These are phyloP conservation scores for Populus hybrid DNA, from an alignment of 441 rosid genomes.

Conservation along the genomic window DNA sequence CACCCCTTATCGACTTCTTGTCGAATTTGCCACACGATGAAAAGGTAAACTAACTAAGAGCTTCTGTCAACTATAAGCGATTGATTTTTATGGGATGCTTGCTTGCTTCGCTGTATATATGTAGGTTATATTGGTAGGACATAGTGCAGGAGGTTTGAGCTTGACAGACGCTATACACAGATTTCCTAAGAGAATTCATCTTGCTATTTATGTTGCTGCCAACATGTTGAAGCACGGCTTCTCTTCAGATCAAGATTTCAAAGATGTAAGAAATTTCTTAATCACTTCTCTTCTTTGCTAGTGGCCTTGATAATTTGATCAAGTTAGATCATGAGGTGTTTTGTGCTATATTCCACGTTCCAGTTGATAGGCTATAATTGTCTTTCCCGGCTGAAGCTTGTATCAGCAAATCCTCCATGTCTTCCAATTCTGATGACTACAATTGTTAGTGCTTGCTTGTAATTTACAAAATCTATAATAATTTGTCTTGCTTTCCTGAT, in stretches of 20 bases:
- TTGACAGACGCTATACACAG: constrained; percentile 42
- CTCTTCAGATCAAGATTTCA: constrained; percentile 14
- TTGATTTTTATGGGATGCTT: neutral
- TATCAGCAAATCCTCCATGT: too few relatives aligned
- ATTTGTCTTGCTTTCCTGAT: too few relatives aligned
- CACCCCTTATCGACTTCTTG: constrained; percentile 37
- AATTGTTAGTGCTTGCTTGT: too few relatives aligned
- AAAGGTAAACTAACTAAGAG: constrained; percentile 10
- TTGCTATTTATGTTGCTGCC: constrained; percentile 46
- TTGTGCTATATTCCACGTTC: too few relatives aligned
- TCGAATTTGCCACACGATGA: constrained; percentile 29
- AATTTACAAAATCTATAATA: too few relatives aligned
- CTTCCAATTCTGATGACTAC: too few relatives aligned
- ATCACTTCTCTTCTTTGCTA: neutral
- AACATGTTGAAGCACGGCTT: constrained; percentile 41
- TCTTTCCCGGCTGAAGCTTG: too few relatives aligned
- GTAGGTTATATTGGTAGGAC: constrained; percentile 48
- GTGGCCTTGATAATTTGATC: too few relatives aligned
- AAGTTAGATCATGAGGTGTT: too few relatives aligned
- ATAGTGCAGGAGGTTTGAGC: constrained; percentile 50
- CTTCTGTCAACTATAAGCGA: neutral
- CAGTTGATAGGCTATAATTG: too few relatives aligned
- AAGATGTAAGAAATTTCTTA: constrained; percentile 22
- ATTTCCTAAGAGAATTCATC: constrained; percentile 35
- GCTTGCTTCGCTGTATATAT: neutral